phyloP scores from a whole-genome alignment of 148 eudicot species.

The Chenopodium quinoa region DNA sequence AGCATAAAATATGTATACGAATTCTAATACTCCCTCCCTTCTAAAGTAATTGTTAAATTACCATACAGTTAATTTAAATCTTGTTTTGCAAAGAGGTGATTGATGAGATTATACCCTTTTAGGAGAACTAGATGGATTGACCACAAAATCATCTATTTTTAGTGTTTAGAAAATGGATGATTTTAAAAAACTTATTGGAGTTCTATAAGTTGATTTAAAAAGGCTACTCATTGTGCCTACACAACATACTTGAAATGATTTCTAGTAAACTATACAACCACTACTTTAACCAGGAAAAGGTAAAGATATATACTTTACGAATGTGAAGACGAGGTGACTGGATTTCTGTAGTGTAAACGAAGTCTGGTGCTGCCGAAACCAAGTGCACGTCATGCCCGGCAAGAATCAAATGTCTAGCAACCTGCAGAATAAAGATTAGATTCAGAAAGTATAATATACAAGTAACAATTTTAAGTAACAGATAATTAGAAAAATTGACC shows the following conservation, averaged over 20 bases:
- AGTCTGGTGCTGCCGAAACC: constrained; percentile 97
- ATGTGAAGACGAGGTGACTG: constrained; percentile 87
- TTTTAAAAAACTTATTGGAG: too few relatives aligned
- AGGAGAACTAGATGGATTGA: too few relatives aligned
- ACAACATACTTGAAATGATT: background rate
- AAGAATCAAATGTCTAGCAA: constrained; percentile 77
- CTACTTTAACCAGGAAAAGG: background rate
- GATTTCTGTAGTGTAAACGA: constrained; percentile 90
- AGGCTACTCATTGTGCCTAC: background rate
- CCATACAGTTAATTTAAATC: background rate
- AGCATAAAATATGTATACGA: background rate
- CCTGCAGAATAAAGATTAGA: constrained; percentile 39
- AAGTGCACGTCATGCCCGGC: constrained; percentile 96
- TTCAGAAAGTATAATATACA: background rate
- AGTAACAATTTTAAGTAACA: too few relatives aligned
- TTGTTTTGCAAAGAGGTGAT: too few relatives aligned
- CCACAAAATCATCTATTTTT: too few relatives aligned
- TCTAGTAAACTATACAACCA: background rate
- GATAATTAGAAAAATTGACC: too few relatives aligned
- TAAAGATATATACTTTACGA: constrained; percentile 60
- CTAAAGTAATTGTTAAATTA: too few relatives aligned
- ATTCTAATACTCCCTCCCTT: background rate
- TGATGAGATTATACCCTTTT: too few relatives aligned
- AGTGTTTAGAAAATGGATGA: too few relatives aligned
- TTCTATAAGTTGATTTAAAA: too few relatives aligned